Evolutionary conservation across 1,139 yeast genomes (phyloP), one percentile per base, ranked within the genome.

Genomic region (Citeromyces siamensis): DNA sequence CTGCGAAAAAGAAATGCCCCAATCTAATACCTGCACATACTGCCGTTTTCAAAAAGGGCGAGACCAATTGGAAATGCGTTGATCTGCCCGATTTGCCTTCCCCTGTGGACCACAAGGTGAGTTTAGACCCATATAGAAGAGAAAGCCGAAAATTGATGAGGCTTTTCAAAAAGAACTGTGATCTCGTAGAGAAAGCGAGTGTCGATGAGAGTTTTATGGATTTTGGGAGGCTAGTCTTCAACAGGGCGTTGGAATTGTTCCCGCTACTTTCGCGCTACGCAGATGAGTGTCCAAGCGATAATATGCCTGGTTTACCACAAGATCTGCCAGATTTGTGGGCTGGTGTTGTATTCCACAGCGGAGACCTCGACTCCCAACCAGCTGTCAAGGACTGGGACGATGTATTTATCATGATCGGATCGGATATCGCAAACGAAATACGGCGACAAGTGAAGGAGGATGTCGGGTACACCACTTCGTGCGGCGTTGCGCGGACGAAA

Each of bases 171-270:
- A 45, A 52, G 5, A 55, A 59, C 36, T 78, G 85, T 52, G 84
- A 75, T 45, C 47, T 67, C 33, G 84, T 86, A 1, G 95, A 90
- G 51, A 88, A 88, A 58, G 97, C 96, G 0, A 86, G 96, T 56
- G 93, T 88, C 12, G 98, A 90, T 57, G 98, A 90, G 57, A 79
- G 90, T 35, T 90, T 81, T 52, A 48, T 90, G 45, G 96, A 90
- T 55, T 55, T 90, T 32, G 95, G 97, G 0, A 56, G 68, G 21
- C 46, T 66, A 21, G 66, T 74, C 2, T 61, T 62, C 40, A 44
- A 51, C 12, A 50, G 47, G 31, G 49, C 68, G 10, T 21, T 52
- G 2, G 53, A 50, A 16, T 34, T 55, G 32, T 60, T 55, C 39
- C 74, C 72, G 2, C 50, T 52, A 19, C 42, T 63, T 28, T 37